Percentiles rank a stretch among this genome's conserved stretches.
Conservation (phyloP, 2,329 filamentous ascomycete species). For the Pseudogymnoascus sp. region DNA sequence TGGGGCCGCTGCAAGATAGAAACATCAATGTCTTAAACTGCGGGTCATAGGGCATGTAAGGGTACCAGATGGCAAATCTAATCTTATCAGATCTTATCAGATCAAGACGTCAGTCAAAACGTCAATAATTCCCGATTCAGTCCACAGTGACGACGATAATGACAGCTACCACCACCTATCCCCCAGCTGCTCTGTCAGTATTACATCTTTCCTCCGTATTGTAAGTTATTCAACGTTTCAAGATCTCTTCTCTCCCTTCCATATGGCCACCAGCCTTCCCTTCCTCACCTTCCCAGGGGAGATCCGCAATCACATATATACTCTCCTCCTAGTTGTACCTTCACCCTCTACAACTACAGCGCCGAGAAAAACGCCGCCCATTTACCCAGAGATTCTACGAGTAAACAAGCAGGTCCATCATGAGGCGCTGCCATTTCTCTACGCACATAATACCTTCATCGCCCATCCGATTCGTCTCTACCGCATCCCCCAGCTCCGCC, state of each 20-base stretch:
- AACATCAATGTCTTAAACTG: neutral
- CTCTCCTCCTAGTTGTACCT: constrained; percentile 24
- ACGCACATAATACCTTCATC: constrained; percentile 40
- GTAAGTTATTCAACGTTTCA: neutral
- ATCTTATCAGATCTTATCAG: neutral
- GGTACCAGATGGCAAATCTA: neutral
- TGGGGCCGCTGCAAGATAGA: neutral
- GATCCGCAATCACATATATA: constrained; percentile 50
- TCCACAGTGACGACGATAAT: constrained; percentile 6
- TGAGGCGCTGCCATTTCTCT: constrained; percentile 38
- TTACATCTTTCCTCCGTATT: neutral
- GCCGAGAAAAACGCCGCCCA: constrained; percentile 18
- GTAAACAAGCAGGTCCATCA: constrained; percentile 34
- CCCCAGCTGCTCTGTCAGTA: neutral
- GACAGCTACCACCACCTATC: neutral
- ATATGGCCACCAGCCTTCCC: constrained; percentile 8
- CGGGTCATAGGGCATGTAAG: neutral
- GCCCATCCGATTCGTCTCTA: constrained; percentile 40
- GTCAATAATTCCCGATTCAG: neutral
- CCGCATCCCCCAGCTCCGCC: constrained; percentile 35
- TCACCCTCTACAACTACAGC: constrained; percentile 16
- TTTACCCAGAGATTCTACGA: constrained; percentile 34
- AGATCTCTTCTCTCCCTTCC: neutral
- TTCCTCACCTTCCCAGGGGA: constrained; percentile 44
- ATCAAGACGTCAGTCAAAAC: neutral